phyloP scores from a whole-genome alignment of 805 yeast genomes.

The Pichia pseudocactophila region DNA sequence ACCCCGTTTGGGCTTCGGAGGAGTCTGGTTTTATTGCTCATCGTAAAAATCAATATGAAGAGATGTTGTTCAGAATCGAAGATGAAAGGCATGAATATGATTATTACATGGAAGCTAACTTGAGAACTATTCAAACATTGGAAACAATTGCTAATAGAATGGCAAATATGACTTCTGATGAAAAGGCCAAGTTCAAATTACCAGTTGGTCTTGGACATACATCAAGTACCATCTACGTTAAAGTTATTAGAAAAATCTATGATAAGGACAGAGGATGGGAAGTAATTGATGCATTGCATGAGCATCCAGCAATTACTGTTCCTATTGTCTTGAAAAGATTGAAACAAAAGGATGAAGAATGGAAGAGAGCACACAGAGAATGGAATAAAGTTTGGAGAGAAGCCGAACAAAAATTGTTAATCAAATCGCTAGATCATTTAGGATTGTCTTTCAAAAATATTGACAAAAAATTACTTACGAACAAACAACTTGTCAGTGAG shows the following conservation, averaged over 20 bases:
- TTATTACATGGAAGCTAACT: conserved; percentile 87
- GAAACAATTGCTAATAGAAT: conserved; percentile 93
- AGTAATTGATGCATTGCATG: conserved; percentile 91
- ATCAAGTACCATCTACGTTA: conserved; percentile 84
- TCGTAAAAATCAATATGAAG: conserved; percentile 96
- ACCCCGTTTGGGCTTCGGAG: conserved; percentile 99
- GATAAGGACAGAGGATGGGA: conserved; percentile 94
- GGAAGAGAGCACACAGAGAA: conserved; percentile 96
- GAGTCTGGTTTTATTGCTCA: conserved; percentile 99
- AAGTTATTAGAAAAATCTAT: conserved; percentile 84
- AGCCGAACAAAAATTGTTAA: conserved; percentile 89
- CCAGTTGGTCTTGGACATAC: conserved; percentile 93
- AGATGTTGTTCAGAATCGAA: conserved; percentile 86
- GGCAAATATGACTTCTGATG: conserved; percentile 87
- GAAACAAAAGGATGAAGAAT: conserved; percentile 97
- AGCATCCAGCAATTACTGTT: conserved; percentile 89
- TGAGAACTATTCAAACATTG: conserved; percentile 88
- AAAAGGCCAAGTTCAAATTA: conserved; percentile 65
- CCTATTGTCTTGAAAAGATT: conserved; percentile 87
- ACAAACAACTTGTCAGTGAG: conserved; percentile 84
- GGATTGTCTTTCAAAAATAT: conserved; percentile 96
- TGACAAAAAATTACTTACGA: conserved; percentile 84
- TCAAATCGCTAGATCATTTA: conserved; percentile 87
- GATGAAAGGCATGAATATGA: conserved; percentile 98
- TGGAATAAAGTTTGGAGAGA: conserved; percentile 99